These are phyloP conservation scores for Globisporangium uncinulatum DNA, from an alignment of 352 stramenopile species.

Conservation along the genomic window DNA sequence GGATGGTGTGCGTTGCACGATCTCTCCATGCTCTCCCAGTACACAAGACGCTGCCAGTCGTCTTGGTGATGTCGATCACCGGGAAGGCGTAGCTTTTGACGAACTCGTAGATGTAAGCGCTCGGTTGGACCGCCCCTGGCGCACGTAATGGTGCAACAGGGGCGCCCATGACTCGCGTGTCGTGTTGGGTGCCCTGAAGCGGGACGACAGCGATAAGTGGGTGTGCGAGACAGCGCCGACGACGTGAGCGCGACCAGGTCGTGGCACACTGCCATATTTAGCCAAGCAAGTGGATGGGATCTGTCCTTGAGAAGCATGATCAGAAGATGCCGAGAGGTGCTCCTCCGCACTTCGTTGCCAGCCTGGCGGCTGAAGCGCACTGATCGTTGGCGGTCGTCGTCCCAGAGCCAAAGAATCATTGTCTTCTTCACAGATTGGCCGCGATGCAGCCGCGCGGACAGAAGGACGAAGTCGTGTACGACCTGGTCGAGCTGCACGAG, in stretches of 20 bases:
- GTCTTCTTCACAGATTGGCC: no score
- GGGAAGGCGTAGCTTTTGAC: slow-evolving; percentile 9
- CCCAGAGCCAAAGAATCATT: neutral
- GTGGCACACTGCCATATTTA: no score
- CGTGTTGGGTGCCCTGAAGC: neutral
- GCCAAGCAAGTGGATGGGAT: no score
- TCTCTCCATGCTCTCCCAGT: neutral
- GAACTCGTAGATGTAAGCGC: slow-evolving; percentile 11
- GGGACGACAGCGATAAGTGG: no score
- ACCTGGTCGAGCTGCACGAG: neutral
- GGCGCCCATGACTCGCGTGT: neutral
- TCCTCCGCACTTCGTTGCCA: no score
- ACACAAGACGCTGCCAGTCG: slow-evolving; percentile 7
- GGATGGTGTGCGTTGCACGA: neutral
- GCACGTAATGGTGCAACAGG: neutral
- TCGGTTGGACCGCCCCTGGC: neutral
- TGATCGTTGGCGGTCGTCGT: no score
- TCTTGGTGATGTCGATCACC: slow-evolving; percentile 6
- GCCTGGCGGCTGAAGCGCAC: no score
- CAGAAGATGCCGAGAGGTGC: no score
- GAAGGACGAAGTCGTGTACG: neutral
- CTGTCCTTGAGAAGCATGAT: no score
- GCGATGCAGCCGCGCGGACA: neutral
- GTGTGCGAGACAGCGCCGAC: no score
- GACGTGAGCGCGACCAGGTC: no score